phyloP scores from a whole-genome alignment of 768 basidiomycete species.

The Lentinula boryana region DNA sequence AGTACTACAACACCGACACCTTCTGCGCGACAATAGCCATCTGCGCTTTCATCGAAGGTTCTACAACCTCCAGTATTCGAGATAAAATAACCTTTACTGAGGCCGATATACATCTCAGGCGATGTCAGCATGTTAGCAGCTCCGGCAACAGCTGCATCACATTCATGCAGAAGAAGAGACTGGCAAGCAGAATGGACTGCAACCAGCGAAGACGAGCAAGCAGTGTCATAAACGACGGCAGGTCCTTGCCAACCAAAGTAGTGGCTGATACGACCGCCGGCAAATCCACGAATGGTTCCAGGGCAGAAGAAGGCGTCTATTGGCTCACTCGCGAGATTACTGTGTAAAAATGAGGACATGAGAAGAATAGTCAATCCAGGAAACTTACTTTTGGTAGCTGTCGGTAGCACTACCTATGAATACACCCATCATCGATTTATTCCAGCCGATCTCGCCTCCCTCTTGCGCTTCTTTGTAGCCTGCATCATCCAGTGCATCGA shows the following conservation, averaged over 20 bases:
- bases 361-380: background rate
- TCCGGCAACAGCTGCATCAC: background rate
- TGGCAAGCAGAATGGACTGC: slow-evolving; percentile 8
- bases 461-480: background rate
- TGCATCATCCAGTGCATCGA: slow-evolving; percentile 6
- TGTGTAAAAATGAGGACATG: background rate
- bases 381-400: slow-evolving; percentile 5
- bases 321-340: background rate
- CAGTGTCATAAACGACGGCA: slow-evolving; percentile 1
- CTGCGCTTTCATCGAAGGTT: slow-evolving; percentile 5
- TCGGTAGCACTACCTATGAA: slow-evolving; percentile 3
- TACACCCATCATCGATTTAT: slow-evolving; percentile 1
- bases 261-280: slow-evolving; percentile 6
- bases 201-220: background rate
- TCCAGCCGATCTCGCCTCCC: slow-evolving; percentile 3
- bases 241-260: slow-evolving; percentile 7
- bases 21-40: slow-evolving; percentile 6
- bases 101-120: slow-evolving; percentile 3
- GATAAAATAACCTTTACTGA: slow-evolving; percentile 7
- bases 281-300: slow-evolving; percentile 2
- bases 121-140: slow-evolving; percentile 5
- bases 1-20: slow-evolving; percentile 3
- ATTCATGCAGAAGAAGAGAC: slow-evolving; percentile 4
- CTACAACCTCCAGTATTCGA: slow-evolving; percentile 5
- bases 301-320: slow-evolving; percentile 6